These are phyloP conservation scores for Mycena galericulata DNA, from an alignment of 768 basidiomycete species.

Conservation along the genomic window DNA sequence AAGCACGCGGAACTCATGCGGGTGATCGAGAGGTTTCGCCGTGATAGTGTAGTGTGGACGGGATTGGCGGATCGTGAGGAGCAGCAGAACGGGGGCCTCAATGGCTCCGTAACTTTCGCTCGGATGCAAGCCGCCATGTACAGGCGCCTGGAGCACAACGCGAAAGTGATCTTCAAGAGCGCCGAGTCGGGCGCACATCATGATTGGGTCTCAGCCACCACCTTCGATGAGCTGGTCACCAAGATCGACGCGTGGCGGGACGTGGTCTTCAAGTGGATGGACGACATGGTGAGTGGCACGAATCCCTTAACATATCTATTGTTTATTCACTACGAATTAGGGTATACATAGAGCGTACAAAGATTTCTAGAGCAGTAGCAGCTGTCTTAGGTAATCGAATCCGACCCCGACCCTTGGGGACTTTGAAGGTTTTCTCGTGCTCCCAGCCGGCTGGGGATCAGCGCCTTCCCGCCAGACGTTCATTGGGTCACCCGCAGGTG, in stretches of 20 bases:
- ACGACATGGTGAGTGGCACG: conserved; percentile 1
- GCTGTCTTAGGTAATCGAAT: too few relatives aligned
- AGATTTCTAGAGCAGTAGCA: background rate
- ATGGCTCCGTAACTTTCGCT: conserved; percentile 8
- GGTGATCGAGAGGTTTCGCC: conserved; percentile 8
- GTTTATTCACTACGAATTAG: background rate
- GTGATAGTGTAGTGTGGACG: conserved; percentile 5
- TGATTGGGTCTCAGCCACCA: conserved; percentile 7
- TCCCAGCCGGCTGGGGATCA: too few relatives aligned
- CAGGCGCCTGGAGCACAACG: conserved; percentile 8
- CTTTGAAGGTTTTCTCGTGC: too few relatives aligned
- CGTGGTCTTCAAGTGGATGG: conserved; percentile 23
- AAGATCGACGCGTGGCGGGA: conserved; percentile 12
- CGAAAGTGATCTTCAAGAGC: conserved; percentile 6
- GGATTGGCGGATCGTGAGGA: background rate
- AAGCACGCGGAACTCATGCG: conserved; percentile 20
- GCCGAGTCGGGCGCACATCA: conserved; percentile 12
- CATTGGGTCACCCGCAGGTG: too few relatives aligned
- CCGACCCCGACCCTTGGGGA: too few relatives aligned
- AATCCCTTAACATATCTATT: background rate
- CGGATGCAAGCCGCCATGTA: conserved; percentile 22
- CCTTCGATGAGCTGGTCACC: conserved; percentile 10
- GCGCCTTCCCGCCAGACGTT: too few relatives aligned
- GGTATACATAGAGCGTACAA: conserved; percentile 15
- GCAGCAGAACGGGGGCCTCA: background rate